Conservation (phyloP, 176 grass and related monocot species). For the Aegilops umbellulata region DNA sequence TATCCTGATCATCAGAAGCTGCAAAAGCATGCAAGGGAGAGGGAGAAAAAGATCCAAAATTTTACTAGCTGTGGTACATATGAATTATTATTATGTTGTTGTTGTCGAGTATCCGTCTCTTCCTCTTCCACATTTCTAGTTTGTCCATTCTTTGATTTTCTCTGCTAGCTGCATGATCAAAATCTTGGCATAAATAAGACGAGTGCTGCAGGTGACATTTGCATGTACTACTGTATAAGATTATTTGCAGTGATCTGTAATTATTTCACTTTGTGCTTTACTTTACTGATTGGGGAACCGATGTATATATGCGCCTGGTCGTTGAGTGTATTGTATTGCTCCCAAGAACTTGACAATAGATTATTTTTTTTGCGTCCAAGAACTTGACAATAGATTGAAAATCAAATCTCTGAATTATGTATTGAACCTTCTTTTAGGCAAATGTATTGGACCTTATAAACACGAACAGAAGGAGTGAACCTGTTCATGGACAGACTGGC, state of each 20-base stretch:
- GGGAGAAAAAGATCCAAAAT: neutral
- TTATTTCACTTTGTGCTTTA: neutral
- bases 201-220: neutral
- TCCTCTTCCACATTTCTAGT: neutral
- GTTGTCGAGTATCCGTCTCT: neutral
- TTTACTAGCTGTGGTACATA: conserved; percentile 34
- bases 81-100: neutral
- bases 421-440: too few species aligned
- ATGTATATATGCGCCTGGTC: neutral
- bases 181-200: conserved; percentile 11
- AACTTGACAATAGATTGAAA: neutral
- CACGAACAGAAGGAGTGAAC: too few species aligned
- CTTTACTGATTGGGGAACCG: neutral
- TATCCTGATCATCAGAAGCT: conserved; percentile 8
- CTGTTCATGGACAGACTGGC: too few species aligned
- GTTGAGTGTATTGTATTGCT: conserved; percentile 28
- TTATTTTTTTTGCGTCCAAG: too few species aligned
- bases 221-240: neutral
- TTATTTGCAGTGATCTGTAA: conserved; percentile 8
- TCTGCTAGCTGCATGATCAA: neutral
- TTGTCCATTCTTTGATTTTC: neutral
- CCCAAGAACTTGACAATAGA: neutral
- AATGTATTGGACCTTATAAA: too few species aligned
- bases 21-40: neutral
- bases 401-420: too few species aligned